These are phyloP conservation scores for Kodamaea derodonti DNA, from an alignment of 1,139 yeast genomes.

Conservation along the genomic window DNA sequence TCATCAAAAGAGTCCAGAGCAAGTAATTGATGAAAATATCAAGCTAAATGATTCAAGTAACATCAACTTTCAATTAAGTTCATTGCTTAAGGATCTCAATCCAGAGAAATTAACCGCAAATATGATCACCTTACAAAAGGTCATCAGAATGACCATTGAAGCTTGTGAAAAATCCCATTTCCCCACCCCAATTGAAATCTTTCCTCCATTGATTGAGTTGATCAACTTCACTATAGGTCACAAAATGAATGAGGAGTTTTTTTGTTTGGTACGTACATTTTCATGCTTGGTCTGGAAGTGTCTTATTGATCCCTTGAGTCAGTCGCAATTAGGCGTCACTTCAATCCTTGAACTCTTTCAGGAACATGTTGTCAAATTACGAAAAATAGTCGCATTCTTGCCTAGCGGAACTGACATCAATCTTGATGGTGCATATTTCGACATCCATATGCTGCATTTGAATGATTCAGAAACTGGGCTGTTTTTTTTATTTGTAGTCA, in stretches of 20 bases:
- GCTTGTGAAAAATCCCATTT: not conserved
- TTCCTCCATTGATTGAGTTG: not conserved
- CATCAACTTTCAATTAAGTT: not conserved
- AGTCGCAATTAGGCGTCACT: not conserved
- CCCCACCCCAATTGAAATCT: not conserved
- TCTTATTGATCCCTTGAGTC: not conserved
- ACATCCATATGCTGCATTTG: not conserved
- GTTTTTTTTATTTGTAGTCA: slow-evolving; percentile 1
- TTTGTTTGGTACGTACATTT: not conserved
- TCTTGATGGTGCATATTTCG: not conserved
- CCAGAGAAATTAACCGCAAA: not conserved
- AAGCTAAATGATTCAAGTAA: no score
- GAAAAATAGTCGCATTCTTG: not conserved
- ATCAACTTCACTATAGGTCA: not conserved
- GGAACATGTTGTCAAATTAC: not conserved
- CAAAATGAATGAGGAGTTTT: not conserved
- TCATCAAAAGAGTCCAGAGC: no score
- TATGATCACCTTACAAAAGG: not conserved
- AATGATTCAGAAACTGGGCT: not conserved
- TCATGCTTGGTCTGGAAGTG: not conserved
- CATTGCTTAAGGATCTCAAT: not conserved
- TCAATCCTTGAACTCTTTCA: not conserved
- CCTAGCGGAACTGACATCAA: not conserved
- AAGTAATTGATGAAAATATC: no score
- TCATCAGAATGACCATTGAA: not conserved